phyloP scores from a whole-genome alignment of 768 basidiomycete genomes.

The Kwoniella heveanensis region DNA sequence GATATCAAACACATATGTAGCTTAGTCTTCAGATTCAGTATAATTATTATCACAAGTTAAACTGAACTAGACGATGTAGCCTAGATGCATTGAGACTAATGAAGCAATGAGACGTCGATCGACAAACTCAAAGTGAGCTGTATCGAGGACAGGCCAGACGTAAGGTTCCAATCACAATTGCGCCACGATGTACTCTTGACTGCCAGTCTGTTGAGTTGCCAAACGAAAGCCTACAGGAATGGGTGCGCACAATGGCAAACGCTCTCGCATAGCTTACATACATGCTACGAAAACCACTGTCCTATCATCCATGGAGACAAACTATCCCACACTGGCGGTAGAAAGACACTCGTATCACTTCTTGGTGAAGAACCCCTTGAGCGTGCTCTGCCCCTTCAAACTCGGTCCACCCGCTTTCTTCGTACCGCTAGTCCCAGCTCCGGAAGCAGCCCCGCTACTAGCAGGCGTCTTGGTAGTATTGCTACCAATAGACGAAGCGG shows the following conservation, averaged over 20 bases:
- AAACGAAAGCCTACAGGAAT: too few species aligned
- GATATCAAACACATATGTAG: not conserved
- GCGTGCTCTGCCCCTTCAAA: constrained; percentile 37
- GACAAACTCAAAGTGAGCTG: too few species aligned
- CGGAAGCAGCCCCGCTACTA: constrained; percentile 6
- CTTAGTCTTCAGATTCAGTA: not conserved
- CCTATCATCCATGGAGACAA: too few species aligned
- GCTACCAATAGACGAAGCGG: constrained; percentile 20
- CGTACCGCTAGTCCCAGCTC: not conserved
- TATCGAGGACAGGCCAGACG: too few species aligned
- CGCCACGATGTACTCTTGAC: too few species aligned
- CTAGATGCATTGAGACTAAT: not conserved
- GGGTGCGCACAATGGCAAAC: too few species aligned
- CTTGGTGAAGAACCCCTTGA: constrained; percentile 52
- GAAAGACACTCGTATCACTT: constrained; percentile 38
- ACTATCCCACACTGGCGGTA: too few species aligned
- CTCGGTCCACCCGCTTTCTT: constrained; percentile 17
- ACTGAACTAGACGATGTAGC: constrained; percentile 1
- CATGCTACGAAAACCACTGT: too few species aligned
- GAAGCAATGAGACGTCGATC: not conserved
- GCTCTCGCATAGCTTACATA: not conserved
- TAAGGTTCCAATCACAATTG: too few species aligned
- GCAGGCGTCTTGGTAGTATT: constrained; percentile 4
- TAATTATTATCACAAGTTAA: not conserved
- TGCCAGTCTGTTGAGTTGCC: too few species aligned